These are phyloP conservation scores for Streptanthus diversifolius DNA, from an alignment of 345 rosid species.

Conservation along the genomic window DNA sequence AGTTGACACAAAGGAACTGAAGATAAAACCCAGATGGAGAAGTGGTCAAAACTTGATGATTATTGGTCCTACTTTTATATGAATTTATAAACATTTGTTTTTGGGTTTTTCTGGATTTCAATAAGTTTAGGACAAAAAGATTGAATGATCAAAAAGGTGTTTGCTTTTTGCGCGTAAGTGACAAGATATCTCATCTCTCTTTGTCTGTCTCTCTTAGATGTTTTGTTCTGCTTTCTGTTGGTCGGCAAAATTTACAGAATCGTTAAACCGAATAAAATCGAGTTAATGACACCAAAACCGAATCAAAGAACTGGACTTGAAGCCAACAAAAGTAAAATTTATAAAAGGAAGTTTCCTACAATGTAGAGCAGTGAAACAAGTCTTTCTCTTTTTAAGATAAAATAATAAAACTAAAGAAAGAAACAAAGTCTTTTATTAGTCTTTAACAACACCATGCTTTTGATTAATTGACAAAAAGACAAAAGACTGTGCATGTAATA, in stretches of 20 bases:
- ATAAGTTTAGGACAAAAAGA: conserved; percentile 2
- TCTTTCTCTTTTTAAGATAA: background rate
- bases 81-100: background rate
- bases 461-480: conserved; percentile 17
- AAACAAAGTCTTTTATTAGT: conserved; percentile 19
- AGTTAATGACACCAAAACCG: background rate
- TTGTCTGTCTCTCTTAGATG: conserved; percentile 12
- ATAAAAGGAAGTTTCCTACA: conserved; percentile 14
- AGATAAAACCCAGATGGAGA: conserved; percentile 17
- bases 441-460: conserved; percentile 13
- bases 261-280: background rate
- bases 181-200: conserved; percentile 20
- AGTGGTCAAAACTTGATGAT: conserved; percentile 26
- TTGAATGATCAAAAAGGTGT: conserved; percentile 16
- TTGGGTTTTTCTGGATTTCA: background rate
- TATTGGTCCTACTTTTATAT: conserved; percentile 13
- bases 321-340: background rate
- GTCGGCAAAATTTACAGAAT: conserved; percentile 1
- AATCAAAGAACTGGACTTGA: background rate
- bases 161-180: conserved; percentile 11
- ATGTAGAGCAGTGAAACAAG: conserved; percentile 4
- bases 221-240: conserved; percentile 12
- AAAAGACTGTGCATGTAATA: background rate
- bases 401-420: background rate
- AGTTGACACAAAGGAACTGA: conserved; percentile 25